Percentiles rank a stretch among this genome's conserved stretches.
Evolutionary conservation across 345 rosid genomes (phyloP).

Genomic region (Gossypium ekmanianum): DNA sequence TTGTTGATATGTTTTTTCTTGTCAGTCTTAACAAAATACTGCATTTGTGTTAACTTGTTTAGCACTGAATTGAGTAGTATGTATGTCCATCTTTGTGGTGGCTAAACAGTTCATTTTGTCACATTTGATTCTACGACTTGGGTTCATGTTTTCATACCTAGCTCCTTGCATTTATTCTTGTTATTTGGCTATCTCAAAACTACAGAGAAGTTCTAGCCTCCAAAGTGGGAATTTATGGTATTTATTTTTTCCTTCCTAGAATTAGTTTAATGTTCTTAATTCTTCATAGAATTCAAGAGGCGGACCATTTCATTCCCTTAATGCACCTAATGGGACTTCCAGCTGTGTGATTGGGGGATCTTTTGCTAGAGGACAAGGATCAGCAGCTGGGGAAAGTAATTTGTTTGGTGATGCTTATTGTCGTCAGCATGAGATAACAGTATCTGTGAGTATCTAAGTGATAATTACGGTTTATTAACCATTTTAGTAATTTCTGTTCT

Average conservation of each 20-base stretch:
- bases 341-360: slow-evolving; percentile 35
- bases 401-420: slow-evolving; percentile 69
- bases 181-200: neutral
- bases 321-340: slow-evolving; percentile 40
- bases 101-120: too few species aligned
- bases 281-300: slow-evolving; percentile 14
- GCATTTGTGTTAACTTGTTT: neutral
- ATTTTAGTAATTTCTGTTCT: neutral
- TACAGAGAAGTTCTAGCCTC: neutral
- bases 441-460: slow-evolving; percentile 50
- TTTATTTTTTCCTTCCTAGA: neutral
- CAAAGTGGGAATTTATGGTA: neutral
- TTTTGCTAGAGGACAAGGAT: slow-evolving; percentile 40
- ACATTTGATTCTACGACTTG: too few species aligned
- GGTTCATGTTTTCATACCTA: too few species aligned
- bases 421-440: slow-evolving; percentile 76
- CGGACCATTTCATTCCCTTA: slow-evolving; percentile 15
- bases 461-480: neutral
- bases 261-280: neutral
- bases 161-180: neutral
- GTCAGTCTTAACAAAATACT: neutral
- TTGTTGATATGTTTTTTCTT: neutral
- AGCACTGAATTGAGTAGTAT: neutral
- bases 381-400: slow-evolving; percentile 38
- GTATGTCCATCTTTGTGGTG: neutral